A percentile compares a stretch with the other conserved stretches of the same genome.
phyloP scores from a whole-genome alignment of 768 basidiomycete genomes.

The Panaeolus cyanescens region DNA sequence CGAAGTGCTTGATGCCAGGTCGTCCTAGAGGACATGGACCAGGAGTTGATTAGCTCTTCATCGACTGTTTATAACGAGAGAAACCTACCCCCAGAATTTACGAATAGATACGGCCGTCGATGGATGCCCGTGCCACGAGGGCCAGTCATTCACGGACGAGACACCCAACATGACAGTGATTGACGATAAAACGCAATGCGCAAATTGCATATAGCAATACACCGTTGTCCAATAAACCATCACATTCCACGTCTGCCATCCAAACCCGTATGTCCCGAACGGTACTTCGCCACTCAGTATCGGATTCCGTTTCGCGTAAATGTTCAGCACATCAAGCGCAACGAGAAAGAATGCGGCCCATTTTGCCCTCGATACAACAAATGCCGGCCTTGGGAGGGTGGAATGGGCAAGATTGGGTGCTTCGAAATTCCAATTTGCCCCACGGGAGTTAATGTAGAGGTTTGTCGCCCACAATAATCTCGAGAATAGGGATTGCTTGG shows the following conservation, averaged over 20 bases:
- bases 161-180: conserved; percentile 21
- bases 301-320: conserved; percentile 3
- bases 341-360: not conserved
- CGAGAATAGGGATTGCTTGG: not conserved
- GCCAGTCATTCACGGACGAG: conserved; percentile 37
- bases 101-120: conserved; percentile 36
- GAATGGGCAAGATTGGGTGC: conserved; percentile 5
- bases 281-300: not conserved
- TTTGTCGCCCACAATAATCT: conserved; percentile 6
- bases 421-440: conserved; percentile 10
- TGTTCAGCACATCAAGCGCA: not conserved
- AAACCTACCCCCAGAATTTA: conserved; percentile 40
- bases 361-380: not conserved
- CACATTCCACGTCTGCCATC: conserved; percentile 10
- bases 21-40: conserved; percentile 15
- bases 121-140: conserved; percentile 31
- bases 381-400: not conserved
- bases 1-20: conserved; percentile 38
- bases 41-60: conserved; percentile 22
- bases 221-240: conserved; percentile 5
- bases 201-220: conserved; percentile 11
- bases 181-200: conserved; percentile 6
- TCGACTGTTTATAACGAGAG: not conserved
- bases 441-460: conserved; percentile 3
- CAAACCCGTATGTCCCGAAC: conserved; percentile 4